phyloP scores from a whole-genome alignment of 2,329 filamentous ascomycete genomes.

The Didymella segeticola region DNA sequence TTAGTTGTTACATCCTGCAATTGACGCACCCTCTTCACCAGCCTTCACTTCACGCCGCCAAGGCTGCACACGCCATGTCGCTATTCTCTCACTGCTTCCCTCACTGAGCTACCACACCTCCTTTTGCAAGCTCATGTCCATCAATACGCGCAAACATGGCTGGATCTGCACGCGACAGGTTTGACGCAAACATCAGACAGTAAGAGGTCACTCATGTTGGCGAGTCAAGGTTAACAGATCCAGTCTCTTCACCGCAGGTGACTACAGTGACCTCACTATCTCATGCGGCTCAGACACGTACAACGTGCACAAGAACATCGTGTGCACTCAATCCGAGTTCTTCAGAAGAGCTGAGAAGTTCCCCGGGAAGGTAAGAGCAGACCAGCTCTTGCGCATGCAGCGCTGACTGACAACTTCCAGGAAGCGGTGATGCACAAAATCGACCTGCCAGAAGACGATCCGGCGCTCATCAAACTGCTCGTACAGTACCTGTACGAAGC shows the following conservation, averaged over 20 bases:
- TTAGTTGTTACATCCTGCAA: too few species aligned
- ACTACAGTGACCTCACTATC: conserved; percentile 25
- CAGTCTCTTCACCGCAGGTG: conserved; percentile 4
- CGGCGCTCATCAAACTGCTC: conserved; percentile 14
- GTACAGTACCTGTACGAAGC: conserved; percentile 29
- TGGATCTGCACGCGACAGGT: too few species aligned
- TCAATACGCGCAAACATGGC: too few species aligned
- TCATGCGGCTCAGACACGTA: conserved; percentile 21
- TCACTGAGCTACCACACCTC: too few species aligned
- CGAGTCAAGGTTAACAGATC: not conserved
- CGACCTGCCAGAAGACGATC: conserved; percentile 22
- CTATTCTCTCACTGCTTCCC: too few species aligned
- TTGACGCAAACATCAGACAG: too few species aligned
- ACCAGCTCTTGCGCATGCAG: too few species aligned
- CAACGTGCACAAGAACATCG: conserved; percentile 27
- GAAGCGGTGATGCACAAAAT: not conserved
- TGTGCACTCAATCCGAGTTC: conserved; percentile 19
- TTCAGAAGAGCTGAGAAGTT: conserved; percentile 4
- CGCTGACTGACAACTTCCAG: not conserved
- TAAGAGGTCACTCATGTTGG: not conserved
- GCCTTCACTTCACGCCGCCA: too few species aligned
- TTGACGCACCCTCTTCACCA: too few species aligned
- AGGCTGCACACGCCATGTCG: too few species aligned
- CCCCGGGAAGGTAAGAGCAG: not conserved
- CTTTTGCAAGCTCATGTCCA: too few species aligned